Evolutionary conservation across 192 early-diverging fungal species (phyloP), one percentile per base, ranked within the genome.

Genomic region (Umbelopsis vinacea): DNA sequence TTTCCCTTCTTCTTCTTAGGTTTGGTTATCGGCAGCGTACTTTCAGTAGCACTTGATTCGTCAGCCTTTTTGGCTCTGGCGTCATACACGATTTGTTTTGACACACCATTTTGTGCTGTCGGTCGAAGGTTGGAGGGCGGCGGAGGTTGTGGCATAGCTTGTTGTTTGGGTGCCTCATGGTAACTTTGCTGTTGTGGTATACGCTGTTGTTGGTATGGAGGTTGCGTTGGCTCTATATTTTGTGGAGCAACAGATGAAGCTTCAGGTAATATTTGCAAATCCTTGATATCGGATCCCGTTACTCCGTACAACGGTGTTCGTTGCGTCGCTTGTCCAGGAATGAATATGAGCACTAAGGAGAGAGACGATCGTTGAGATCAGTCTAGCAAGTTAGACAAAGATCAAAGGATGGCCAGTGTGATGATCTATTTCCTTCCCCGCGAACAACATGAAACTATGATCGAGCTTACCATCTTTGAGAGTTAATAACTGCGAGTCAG

Each of bases 251-350:
- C 19, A 52, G 75, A 12, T 55, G 74, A 54, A 24, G 77, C 70
- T 14, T 70, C 80, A 37, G 79, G 70, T 4, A 89, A 52, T 23
- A 92, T 86, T 69, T 87, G 76, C 11, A 92, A 76, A 73, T 92
- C 91, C 53, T 81, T 82, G 67, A 92, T 90, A 54, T 92, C 88
- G 19, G 79, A 75, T 19, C 91, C 91, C 15, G 81, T 76, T 9
- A 90, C 85, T n/a, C 80, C 81, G 70, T 85, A 88, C 33, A 81
- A 80, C 47, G 81, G 75, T 67, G 79, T 74, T 38, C 48, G 70
- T 14, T 72, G 71, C 26, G 80, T 40, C 24, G 71, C 76, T 73
- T 74, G 81, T 11, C 75, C 79, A 70, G 66, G 73, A 66, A 79
- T 76, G 52, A 78, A 69, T 60, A 76, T 73, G 33, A 70, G 74